Conservation (phyloP, 768 basidiomycete species). For the Sarcodon aspratus region DNA sequence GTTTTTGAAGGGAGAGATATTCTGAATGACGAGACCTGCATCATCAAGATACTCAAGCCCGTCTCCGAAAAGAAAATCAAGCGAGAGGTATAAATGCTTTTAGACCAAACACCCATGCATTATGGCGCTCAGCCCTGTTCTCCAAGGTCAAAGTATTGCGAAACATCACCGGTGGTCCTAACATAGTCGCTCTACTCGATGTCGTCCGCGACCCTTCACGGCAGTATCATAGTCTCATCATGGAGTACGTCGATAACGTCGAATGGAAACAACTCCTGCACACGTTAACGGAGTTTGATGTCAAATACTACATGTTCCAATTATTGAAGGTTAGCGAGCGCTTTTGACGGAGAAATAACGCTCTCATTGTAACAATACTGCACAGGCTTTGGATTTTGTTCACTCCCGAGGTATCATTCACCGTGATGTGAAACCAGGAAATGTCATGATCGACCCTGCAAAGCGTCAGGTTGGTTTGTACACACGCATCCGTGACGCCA, state of each 20-base stretch:
- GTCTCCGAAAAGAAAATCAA: conserved; percentile 99
- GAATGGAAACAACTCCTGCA: conserved; percentile 95
- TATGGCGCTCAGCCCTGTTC: neutral
- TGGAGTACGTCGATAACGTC: conserved; percentile 93
- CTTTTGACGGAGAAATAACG: conserved; percentile 1
- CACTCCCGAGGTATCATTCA: conserved; percentile 99
- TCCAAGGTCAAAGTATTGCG: conserved; percentile 82
- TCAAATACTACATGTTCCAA: conserved; percentile 93
- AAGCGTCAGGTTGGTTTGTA: conserved; percentile 76
- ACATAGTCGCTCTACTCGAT: conserved; percentile 85
- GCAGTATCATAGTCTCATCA: conserved; percentile 92
- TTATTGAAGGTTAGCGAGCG: conserved; percentile 59
- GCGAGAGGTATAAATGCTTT: conserved; percentile 39
- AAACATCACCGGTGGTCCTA: conserved; percentile 92
- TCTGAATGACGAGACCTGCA: conserved; percentile 84
- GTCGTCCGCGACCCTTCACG: conserved; percentile 92
- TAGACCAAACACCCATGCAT: neutral
- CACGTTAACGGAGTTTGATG: conserved; percentile 89
- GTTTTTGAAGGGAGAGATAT: conserved; percentile 91
- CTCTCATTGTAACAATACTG: neutral
- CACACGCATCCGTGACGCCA: neutral
- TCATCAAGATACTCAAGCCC: conserved; percentile 97
- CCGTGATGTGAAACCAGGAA: conserved; percentile 95
- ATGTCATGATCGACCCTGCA: conserved; percentile 98
- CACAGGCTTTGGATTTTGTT: conserved; percentile 87